Evolutionary conservation across 2,329 filamentous ascomycete species (phyloP).

Genomic region (Chrysosporium keratinophilum): DNA sequence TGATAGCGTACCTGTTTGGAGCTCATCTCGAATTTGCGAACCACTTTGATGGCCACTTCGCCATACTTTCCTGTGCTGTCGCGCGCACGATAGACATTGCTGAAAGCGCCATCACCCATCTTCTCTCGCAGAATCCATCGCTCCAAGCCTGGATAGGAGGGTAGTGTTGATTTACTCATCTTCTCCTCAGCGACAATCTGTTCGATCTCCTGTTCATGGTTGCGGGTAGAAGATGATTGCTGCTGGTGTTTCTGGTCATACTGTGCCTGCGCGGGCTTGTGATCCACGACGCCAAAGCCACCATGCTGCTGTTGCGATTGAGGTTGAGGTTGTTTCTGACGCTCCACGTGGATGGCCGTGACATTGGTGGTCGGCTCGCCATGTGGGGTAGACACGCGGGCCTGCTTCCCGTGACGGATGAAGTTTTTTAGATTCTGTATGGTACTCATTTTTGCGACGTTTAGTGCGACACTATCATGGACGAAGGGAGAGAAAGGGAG

Average conservation of each 20-base stretch:
- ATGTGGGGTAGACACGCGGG: constrained; percentile 52
- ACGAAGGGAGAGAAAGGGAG: not conserved
- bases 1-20: constrained; percentile 65
- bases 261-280: constrained; percentile 48
- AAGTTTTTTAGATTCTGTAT: constrained; percentile 98
- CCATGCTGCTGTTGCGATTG: constrained; percentile 42
- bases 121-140: constrained; percentile 82
- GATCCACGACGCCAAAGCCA: constrained; percentile 52
- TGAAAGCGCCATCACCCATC: constrained; percentile 98
- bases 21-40: constrained; percentile 98
- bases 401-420: constrained; percentile 95
- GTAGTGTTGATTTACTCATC: constrained; percentile 72
- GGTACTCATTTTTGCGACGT: constrained; percentile 45
- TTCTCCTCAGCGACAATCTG: constrained; percentile 87
- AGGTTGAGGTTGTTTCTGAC: constrained; percentile 44
- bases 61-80: constrained; percentile 61
- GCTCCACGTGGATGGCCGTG: constrained; percentile 54
- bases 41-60: constrained; percentile 95
- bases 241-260: constrained; percentile 41
- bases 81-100: constrained; percentile 87
- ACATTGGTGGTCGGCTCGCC: constrained; percentile 54
- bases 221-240: constrained; percentile 20
- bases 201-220: constrained; percentile 57
- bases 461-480: not conserved
- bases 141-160: constrained; percentile 72